Base-by-base conservation (phyloP, 768 basidiomycete genomes). In the Leucocoprinus leucothites region DNA sequence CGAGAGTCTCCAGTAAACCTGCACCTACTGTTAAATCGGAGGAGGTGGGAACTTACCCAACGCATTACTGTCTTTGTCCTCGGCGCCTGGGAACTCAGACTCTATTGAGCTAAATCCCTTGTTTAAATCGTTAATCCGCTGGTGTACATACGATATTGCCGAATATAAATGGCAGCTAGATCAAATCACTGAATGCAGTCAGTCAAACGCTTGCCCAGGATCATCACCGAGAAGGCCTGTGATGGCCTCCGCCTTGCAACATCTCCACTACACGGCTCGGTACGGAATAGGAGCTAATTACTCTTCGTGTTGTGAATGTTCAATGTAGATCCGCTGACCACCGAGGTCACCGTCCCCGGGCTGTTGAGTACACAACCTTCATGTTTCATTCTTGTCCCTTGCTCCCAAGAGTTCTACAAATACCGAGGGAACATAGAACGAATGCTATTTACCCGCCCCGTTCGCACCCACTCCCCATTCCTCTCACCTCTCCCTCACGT, bases 141-240 rank as follows among this genome's bases (percentile, higher is more conserved):
- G 25, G 9, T 43, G 31, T 24, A 13, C 40, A 41, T 44, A 35
- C 35, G 44, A 46, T 22, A 47, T 46, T 22, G 38, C 44, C 52
- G 45, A 53, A 22, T 46, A 19, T 46, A 24, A 24, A 24, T 16
- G 19, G 9, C 16, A 18, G 24, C 22, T 21, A 34, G 19, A 38
- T 46, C 40, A 53, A 38, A 25, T 36, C 31, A 53, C 22, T 25
- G 6, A 31, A 31, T 31, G 11, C 31, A 11, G 11, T 5, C 21
- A 35, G 44, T 53, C 19, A 35, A 34, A 40, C 31, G 38, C 38
- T 3, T 25, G 31, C 22, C 41, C 22, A 53, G 52, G 44, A 24
- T 31, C 31, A 53, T 53, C 52, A 28, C 52, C 52, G 52, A 53
- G 52, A 53, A 46, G 44, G 34, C 52, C 52, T 45, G 22, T 47